Evolutionary conservation across 1,284 basidiomycete genomes (phyloP), one percentile per base, ranked within the genome.

Genomic region (Rhodofomes roseus): DNA sequence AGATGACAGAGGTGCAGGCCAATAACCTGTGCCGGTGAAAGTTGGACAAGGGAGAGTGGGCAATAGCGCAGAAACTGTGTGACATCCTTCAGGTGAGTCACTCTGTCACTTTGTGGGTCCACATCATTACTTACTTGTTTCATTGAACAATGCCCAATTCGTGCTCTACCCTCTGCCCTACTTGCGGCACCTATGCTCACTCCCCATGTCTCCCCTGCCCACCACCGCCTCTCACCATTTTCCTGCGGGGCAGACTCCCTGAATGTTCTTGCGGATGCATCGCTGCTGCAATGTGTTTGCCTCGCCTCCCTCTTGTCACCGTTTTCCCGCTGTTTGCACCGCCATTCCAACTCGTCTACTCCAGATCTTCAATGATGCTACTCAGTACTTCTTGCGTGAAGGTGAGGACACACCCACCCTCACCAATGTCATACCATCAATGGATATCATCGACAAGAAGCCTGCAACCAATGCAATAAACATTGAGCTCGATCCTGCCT

Each of bases 381-480:
- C 40, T 8, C 2, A 1, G 1, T 41, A 18, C 16, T 41, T 41
- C 16, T 41, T n/a, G n/a, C 40, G 40, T n/a, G 18, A 16, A 41
- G 40, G 40, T 7, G 1, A 7, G 12, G 31, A n/a, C 27, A 63
- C 31, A 0, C 65, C 67, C 2, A 68, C 60, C 53, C 63, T 73
- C 16, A 59, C 5, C 70, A 2, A 67, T 41, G 16, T 73, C 20
- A 73, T 73, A 40, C 68, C 67, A 18, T 64, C 65, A 20, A 70
- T 73, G 67, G 69, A 73, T 50, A 54, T 62, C 31, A 65, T 73
- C 22, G 61, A 73, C 54, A 39, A 57, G 12, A n/a, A 53, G 1
- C 60, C 68, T 14, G 57, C 57, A 3, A 52, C 29, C 3, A 7
- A 16, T 59, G 50, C 5, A 55, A 61, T 27, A 20, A 58, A 41